phyloP scores from a whole-genome alignment of 1,284 basidiomycete genomes.

The Chalciporus piperatoides region DNA sequence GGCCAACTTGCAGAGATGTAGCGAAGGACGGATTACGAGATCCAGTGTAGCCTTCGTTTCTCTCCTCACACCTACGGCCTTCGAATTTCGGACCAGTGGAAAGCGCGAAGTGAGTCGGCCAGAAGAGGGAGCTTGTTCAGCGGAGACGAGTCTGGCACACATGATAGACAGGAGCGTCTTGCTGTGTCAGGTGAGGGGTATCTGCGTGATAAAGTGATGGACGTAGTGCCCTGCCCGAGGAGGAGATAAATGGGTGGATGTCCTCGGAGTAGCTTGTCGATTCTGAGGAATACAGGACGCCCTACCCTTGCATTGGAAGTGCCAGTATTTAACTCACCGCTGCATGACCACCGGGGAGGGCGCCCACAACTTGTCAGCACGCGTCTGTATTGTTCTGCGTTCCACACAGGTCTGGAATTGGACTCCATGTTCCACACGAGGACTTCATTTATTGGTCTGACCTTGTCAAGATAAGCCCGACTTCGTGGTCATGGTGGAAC shows the following conservation, averaged over 20 bases:
- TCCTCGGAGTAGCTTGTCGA: neutral
- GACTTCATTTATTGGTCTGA: constrained; percentile 16
- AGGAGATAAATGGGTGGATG: constrained; percentile 6
- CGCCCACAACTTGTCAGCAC: constrained; percentile 5
- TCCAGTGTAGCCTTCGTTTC: constrained; percentile 18
- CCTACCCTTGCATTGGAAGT: neutral
- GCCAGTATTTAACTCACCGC: constrained; percentile 28
- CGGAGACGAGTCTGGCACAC: constrained; percentile 10
- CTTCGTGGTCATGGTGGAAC: constrained; percentile 10
- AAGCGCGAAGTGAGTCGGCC: constrained; percentile 10
- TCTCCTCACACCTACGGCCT: constrained; percentile 13
- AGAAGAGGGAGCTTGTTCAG: constrained; percentile 7
- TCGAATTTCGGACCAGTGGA: constrained; percentile 16
- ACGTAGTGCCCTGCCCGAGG: constrained; percentile 1
- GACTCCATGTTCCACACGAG: constrained; percentile 18
- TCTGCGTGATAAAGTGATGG: constrained; percentile 1
- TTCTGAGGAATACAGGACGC: constrained; percentile 1
- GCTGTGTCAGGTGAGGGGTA: neutral
- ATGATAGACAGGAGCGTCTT: constrained; percentile 12
- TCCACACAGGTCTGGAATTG: constrained; percentile 21
- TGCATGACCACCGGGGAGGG: constrained; percentile 8
- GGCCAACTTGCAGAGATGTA: constrained; percentile 23
- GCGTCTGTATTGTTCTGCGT: constrained; percentile 23
- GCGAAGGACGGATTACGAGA: constrained; percentile 24
- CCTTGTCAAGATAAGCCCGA: constrained; percentile 9